These are phyloP conservation scores for Cyclotella kingstonii DNA, from an alignment of 108 stramenopile species.

Conservation along the genomic window DNA sequence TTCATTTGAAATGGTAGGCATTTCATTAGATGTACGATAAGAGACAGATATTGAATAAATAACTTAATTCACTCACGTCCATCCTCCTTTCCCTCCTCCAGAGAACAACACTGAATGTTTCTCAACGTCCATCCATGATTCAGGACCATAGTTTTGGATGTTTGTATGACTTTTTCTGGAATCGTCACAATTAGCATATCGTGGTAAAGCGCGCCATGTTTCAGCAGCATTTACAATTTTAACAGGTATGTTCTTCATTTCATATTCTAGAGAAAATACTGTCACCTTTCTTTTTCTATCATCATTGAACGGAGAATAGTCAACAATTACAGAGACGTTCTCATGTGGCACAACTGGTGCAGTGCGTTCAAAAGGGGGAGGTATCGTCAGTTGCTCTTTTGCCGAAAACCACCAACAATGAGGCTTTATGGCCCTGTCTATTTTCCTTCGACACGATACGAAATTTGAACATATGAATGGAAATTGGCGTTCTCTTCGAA, in stretches of 20 bases:
- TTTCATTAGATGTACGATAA: not conserved
- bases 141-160: not conserved
- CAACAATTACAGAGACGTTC: slow-evolving; percentile 16
- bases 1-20: not conserved
- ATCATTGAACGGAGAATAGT: not conserved
- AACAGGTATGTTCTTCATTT: slow-evolving; percentile 67
- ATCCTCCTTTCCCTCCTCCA: slow-evolving; percentile 37
- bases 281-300: slow-evolving; percentile 22
- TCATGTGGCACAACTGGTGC: slow-evolving; percentile 21
- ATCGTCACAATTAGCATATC: not conserved
- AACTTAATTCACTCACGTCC: slow-evolving; percentile 34
- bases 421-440: no score
- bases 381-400: slow-evolving; percentile 10
- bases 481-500: slow-evolving; percentile 60
- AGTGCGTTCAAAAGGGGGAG: slow-evolving; percentile 15
- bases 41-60: not conserved
- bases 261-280: slow-evolving; percentile 53
- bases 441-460: not conserved
- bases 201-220: slow-evolving; percentile 69
- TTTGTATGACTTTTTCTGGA: not conserved
- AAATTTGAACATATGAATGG: slow-evolving; percentile 34
- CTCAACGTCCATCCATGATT: slow-evolving; percentile 17
- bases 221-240: slow-evolving; percentile 64
- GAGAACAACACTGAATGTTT: slow-evolving; percentile 17
- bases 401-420: slow-evolving; percentile 45